Evolutionary conservation across 139 green algal species (phyloP).

Genomic region (Yamagishiella unicocca): DNA sequence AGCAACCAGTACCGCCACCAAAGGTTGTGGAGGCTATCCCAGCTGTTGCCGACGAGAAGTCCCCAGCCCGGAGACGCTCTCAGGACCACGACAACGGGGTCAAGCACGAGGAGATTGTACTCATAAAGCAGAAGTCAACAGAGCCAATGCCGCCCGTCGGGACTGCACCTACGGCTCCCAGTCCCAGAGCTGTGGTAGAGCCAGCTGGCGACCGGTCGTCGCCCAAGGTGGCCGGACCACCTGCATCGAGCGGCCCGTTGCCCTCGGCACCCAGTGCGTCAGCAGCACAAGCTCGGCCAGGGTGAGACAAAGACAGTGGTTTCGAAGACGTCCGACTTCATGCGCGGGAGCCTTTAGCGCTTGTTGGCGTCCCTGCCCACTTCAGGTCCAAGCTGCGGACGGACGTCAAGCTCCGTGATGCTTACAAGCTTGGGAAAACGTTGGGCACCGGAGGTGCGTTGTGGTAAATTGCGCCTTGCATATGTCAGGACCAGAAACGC

Average conservation of each 20-base stretch:
- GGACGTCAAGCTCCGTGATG: conserved; percentile 72
- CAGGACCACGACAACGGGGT: conserved; percentile 43
- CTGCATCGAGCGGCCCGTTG: conserved; percentile 8
- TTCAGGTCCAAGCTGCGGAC: conserved; percentile 59
- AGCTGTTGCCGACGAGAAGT: conserved; percentile 39
- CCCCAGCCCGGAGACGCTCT: background rate
- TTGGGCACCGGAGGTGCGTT: conserved; percentile 84
- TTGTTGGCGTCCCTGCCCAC: background rate
- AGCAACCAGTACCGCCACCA: background rate
- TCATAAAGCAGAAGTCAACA: conserved; percentile 40
- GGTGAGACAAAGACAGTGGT: too few species aligned
- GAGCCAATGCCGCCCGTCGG: conserved; percentile 14
- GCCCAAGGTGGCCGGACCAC: background rate
- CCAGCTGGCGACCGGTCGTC: background rate
- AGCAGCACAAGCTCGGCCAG: background rate
- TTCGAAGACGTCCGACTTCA: too few species aligned
- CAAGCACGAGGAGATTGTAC: conserved; percentile 43
- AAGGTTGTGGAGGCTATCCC: conserved; percentile 19
- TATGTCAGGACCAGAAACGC: background rate
- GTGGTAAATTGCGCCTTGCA: background rate
- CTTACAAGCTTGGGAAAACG: conserved; percentile 86
- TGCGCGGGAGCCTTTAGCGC: background rate
- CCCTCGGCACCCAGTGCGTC: background rate
- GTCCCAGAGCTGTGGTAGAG: conserved; percentile 22
- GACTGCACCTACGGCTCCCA: background rate